These are phyloP conservation scores for Spiraea crenata DNA, from an alignment of 331 rosid genomes.

Conservation along the genomic window DNA sequence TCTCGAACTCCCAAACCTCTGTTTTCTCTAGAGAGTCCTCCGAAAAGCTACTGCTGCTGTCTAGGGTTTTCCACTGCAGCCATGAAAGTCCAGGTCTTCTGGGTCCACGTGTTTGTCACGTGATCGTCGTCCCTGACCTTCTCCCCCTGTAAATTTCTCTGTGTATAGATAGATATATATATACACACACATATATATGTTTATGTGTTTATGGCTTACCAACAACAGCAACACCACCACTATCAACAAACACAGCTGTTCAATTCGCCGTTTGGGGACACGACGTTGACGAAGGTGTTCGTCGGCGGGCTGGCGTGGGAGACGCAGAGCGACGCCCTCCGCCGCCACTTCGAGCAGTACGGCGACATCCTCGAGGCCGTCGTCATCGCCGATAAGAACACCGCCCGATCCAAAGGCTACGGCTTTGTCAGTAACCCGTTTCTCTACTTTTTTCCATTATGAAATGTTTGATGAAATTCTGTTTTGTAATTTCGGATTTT, in stretches of 20 bases:
- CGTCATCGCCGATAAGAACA: constrained; percentile 31
- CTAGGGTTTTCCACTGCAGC: not conserved
- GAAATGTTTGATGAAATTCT: not conserved
- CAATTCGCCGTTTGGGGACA: constrained; percentile 28
- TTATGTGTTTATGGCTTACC: constrained; percentile 24
- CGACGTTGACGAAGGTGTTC: constrained; percentile 31
- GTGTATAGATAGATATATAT: too few species aligned
- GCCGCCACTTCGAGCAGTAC: constrained; percentile 28
- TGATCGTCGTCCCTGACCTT: constrained; percentile 9
- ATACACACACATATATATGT: not conserved
- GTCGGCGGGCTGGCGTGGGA: constrained; percentile 34
- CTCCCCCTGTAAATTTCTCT: not conserved
- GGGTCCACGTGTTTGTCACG: constrained; percentile 17
- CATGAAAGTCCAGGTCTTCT: constrained; percentile 7
- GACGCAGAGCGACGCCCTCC: constrained; percentile 25
- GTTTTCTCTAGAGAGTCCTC: not conserved
- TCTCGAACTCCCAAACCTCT: not conserved
- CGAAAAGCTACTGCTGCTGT: not conserved
- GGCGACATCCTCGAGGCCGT: constrained; percentile 32
- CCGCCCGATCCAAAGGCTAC: constrained; percentile 29
- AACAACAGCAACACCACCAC: not conserved
- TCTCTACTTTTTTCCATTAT: not conserved
- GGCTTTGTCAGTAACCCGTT: constrained; percentile 23
- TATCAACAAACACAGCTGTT: constrained; percentile 6
- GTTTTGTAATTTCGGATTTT: not conserved